Conservation (phyloP, 2,329 filamentous ascomycete genomes). For the Diaporthe amygdali region DNA sequence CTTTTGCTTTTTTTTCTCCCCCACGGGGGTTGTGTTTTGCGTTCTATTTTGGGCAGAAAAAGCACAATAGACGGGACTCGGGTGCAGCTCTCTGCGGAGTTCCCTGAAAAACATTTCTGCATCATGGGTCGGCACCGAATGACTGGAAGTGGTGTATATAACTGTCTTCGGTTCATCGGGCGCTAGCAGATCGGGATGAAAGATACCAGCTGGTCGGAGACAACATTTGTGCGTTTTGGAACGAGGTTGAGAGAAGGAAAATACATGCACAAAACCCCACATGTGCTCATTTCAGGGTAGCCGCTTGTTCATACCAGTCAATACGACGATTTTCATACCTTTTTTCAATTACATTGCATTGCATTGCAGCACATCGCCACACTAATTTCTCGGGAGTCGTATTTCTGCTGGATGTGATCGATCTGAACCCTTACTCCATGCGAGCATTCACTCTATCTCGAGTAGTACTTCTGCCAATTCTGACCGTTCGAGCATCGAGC, state of each 20-base stretch:
- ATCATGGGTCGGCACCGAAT: conserved; percentile 20
- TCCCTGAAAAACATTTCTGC: conserved; percentile 11
- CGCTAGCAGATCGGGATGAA: conserved; percentile 17
- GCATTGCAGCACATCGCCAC: not conserved
- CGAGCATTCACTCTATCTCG: too few relatives aligned
- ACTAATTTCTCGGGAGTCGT: too few relatives aligned
- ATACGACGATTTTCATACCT: conserved; percentile 14
- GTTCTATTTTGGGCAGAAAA: conserved; percentile 18
- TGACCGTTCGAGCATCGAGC: not conserved
- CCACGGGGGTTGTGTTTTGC: not conserved
- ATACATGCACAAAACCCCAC: conserved; percentile 8
- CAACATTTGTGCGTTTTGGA: not conserved
- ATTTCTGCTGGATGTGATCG: too few relatives aligned
- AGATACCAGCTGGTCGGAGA: conserved; percentile 17
- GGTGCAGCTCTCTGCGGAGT: not conserved
- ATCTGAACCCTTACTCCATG: too few relatives aligned
- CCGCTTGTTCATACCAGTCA: conserved; percentile 17
- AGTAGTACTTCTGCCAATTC: too few relatives aligned
- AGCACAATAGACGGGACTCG: conserved; percentile 23
- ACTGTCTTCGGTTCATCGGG: conserved; percentile 17
- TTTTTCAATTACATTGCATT: not conserved
- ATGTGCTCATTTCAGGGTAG: conserved; percentile 10
- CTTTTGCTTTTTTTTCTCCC: conserved; percentile 25
- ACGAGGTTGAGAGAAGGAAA: conserved; percentile 2
- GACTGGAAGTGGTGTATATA: conserved; percentile 20